A percentile compares a stretch with the other conserved stretches of the same genome.
phyloP scores from a whole-genome alignment of 1,284 basidiomycete species.

The Earliella scabrosa region DNA sequence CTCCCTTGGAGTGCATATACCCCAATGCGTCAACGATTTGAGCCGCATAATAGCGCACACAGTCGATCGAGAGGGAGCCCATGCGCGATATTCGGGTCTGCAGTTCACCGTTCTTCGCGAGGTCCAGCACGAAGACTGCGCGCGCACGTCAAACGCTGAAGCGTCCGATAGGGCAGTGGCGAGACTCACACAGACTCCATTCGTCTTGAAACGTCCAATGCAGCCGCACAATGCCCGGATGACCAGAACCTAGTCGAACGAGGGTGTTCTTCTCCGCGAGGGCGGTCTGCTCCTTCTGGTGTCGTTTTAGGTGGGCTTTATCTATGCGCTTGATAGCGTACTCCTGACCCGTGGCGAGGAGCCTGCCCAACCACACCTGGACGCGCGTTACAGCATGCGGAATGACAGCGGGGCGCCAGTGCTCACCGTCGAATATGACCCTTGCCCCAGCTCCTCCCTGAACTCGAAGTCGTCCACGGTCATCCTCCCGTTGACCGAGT shows the following conservation, averaged over 20 bases:
- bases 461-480: conserved; percentile 71
- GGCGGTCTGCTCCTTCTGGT: conserved; percentile 68
- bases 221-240: conserved; percentile 84
- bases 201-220: conserved; percentile 88
- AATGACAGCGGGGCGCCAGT: background rate
- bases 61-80: conserved; percentile 81
- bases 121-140: conserved; percentile 89
- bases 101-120: conserved; percentile 90
- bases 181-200: conserved; percentile 79
- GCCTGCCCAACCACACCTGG: conserved; percentile 65
- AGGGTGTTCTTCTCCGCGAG: conserved; percentile 69
- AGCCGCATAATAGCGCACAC: conserved; percentile 83
- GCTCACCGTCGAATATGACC: conserved; percentile 78
- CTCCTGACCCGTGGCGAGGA: conserved; percentile 59
- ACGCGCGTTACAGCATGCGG: conserved; percentile 24
- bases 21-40: conserved; percentile 88
- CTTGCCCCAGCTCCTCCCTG: conserved; percentile 73
- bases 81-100: conserved; percentile 77
- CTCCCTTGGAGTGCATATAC: conserved; percentile 88
- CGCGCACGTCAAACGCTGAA: conserved; percentile 3
- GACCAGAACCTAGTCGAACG: conserved; percentile 64
- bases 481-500: conserved; percentile 46
- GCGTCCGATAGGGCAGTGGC: background rate
- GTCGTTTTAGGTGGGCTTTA: conserved; percentile 72
- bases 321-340: conserved; percentile 82